Percentiles rank a stretch among this genome's conserved stretches.
Conservation (phyloP, 805 yeast genomes). For the Metschnikowia orientalis region DNA sequence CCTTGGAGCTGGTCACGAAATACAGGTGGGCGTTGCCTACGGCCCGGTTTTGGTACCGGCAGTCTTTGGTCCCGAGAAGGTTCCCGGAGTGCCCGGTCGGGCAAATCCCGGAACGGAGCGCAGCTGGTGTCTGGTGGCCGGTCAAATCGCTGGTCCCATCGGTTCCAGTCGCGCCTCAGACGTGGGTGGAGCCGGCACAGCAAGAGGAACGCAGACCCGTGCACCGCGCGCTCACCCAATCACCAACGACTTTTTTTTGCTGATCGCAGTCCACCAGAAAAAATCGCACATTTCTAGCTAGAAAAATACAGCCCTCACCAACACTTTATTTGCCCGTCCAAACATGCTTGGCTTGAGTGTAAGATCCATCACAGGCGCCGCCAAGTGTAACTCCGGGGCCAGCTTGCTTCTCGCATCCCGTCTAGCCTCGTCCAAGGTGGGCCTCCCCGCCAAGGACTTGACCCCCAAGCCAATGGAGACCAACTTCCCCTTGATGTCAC, state of each 20-base stretch:
- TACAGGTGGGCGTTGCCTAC: no score
- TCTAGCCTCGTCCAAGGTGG: slow-evolving; percentile 18
- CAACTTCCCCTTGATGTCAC: slow-evolving; percentile 65
- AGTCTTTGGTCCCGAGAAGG: no score
- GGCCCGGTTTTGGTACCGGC: no score
- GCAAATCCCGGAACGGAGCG: no score
- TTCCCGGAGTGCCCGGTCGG: no score
- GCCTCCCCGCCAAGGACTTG: slow-evolving; percentile 38
- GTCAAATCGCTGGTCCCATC: no score
- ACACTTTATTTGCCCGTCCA: slow-evolving; percentile 1
- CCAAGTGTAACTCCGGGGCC: slow-evolving; percentile 4
- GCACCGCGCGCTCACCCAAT: slow-evolving; percentile 26
- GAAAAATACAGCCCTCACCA: slow-evolving; percentile 4
- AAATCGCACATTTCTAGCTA: slow-evolving; percentile 1
- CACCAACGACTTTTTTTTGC: slow-evolving; percentile 32
- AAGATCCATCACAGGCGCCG: slow-evolving; percentile 23
- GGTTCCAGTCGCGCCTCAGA: no score
- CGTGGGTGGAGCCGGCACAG: no score
- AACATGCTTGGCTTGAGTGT: slow-evolving; percentile 27
- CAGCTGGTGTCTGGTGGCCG: no score
- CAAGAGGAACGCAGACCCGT: slow-evolving; percentile 12
- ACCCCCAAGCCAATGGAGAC: slow-evolving; percentile 56
- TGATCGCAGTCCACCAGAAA: slow-evolving; percentile 25
- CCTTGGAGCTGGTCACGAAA: no score
- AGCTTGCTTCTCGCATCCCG: slow-evolving; percentile 15